Conservation (phyloP, 257 asterid genomes). For the Lavandula angustifolia region DNA sequence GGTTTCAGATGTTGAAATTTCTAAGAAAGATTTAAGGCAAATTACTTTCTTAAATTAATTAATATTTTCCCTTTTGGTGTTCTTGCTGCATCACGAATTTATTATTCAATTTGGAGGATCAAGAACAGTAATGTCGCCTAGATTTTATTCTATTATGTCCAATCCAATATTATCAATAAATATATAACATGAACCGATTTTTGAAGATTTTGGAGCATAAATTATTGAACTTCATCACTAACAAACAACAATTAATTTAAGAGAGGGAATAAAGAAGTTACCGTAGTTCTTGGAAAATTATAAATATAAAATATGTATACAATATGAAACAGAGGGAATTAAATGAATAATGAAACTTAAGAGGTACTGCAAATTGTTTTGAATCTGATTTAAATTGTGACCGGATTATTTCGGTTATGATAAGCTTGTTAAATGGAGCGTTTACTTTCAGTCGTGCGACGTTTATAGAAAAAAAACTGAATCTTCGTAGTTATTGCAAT, state of each 20-base stretch:
- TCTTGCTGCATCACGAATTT: background rate
- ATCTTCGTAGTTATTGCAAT: too few species aligned
- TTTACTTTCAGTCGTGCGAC: background rate
- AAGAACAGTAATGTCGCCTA: background rate
- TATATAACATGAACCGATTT: background rate
- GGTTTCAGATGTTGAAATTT: conserved; percentile 28
- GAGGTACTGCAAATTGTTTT: background rate
- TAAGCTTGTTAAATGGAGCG: conserved; percentile 7
- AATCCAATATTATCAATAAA: background rate
- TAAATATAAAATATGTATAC: background rate
- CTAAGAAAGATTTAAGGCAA: background rate
- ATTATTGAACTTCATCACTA: background rate
- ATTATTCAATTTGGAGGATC: background rate
- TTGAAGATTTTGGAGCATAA: background rate
- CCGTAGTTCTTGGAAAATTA: background rate
- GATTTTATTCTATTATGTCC: background rate
- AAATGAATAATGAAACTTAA: background rate
- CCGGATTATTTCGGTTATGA: conserved; percentile 13
- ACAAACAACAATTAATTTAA: background rate
- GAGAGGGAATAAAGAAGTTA: background rate
- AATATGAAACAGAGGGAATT: background rate
- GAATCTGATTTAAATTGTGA: background rate
- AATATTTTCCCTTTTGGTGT: background rate
- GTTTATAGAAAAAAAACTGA: background rate
- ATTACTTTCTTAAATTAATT: background rate